phyloP scores from a whole-genome alignment of 169 alveolate species.

The Plasmodium coatneyi region DNA sequence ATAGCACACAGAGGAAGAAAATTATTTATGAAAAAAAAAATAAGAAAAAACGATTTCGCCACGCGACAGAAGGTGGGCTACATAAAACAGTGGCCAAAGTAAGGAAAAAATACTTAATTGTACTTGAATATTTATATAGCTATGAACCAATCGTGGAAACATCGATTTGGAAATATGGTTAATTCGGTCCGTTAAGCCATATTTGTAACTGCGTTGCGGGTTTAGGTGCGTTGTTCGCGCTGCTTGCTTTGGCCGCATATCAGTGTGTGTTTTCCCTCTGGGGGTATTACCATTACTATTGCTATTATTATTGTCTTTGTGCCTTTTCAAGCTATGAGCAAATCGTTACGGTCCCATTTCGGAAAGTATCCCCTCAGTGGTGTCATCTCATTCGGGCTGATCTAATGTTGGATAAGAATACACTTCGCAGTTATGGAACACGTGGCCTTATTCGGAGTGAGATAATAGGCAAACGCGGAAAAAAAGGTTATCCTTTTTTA shows the following conservation, averaged over 20 bases:
- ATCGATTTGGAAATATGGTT: background rate
- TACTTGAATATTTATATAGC: background rate
- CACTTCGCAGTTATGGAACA: background rate
- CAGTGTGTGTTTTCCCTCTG: background rate
- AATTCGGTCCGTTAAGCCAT: background rate
- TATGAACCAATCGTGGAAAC: background rate
- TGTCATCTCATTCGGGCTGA: background rate
- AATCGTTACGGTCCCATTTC: background rate
- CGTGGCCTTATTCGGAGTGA: background rate
- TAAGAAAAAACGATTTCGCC: background rate
- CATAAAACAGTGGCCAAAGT: background rate
- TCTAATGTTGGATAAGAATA: background rate
- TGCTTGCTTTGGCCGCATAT: background rate
- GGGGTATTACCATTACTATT: background rate
- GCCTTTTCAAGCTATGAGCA: background rate
- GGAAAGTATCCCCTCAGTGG: background rate
- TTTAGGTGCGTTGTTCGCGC: background rate
- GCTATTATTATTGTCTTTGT: too few relatives aligned
- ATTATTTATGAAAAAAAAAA: too few relatives aligned
- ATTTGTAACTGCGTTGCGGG: background rate
- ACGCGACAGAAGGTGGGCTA: background rate
- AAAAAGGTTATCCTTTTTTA: background rate
- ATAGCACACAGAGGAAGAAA: background rate
- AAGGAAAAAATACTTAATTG: background rate
- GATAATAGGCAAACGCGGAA: background rate